Percentiles rank a stretch among this genome's conserved stretches.
Conservation (phyloP, 345 rosid genomes). For the Gossypium rotundifolium region DNA sequence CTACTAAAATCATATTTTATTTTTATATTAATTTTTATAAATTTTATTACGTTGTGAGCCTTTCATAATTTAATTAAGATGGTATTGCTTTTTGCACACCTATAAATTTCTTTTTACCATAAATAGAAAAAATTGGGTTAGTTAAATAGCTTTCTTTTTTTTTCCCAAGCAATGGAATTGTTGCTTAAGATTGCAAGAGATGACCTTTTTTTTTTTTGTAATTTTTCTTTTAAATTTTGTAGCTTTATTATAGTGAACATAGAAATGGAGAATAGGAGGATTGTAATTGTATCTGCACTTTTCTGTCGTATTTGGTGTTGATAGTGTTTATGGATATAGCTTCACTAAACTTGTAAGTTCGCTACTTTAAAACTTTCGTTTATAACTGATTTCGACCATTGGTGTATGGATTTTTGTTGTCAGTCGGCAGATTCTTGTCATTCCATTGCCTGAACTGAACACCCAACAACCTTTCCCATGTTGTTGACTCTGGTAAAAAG, state of each 20-base stretch:
- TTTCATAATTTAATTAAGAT: too few species aligned
- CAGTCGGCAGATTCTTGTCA: too few species aligned
- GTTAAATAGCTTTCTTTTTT: neutral
- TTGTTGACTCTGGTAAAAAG: neutral
- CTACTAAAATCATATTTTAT: too few species aligned
- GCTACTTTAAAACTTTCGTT: neutral
- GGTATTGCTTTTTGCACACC: constrained; percentile 39
- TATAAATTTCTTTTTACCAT: neutral
- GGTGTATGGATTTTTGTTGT: neutral
- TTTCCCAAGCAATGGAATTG: neutral
- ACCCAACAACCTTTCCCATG: too few species aligned
- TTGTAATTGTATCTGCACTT: neutral
- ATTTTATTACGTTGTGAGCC: too few species aligned
- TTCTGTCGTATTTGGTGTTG: neutral
- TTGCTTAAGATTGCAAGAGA: neutral
- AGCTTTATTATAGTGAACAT: neutral
- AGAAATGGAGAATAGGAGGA: neutral
- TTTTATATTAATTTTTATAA: too few species aligned
- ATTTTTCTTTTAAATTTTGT: neutral
- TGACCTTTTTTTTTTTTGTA: neutral
- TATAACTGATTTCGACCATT: neutral
- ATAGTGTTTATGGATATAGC: neutral
- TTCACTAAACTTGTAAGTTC: neutral
- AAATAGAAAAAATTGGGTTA: neutral
- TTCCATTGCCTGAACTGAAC: too few species aligned